Evolutionary conservation across 805 yeast species (phyloP), one percentile per base, ranked within the genome.

Genomic region (Pichia gijzeniarum): DNA sequence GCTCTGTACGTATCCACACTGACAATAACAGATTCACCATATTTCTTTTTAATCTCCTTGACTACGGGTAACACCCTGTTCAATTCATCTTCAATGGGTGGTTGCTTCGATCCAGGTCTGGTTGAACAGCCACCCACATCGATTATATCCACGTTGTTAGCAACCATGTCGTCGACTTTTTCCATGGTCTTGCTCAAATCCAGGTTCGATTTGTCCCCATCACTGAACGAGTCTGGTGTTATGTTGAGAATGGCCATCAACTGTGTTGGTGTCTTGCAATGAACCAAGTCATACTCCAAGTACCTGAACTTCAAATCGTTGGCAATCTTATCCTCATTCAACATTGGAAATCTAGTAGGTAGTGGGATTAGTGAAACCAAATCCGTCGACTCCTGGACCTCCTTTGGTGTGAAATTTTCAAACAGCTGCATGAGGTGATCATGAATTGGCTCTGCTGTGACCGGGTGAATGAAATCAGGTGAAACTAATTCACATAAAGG

Each of bases 61-160:
- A 93, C 71, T 0, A 85, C 74, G 0, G 93, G 93, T 6, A 86
- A 60, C 1, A 90, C 83, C 36, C 98, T 65, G 3, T 55, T 56
- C 39, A 85, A 54, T 60, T 93, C 99, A 45, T 77, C 90, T n/a
- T 73, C 74, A 18, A 62, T 73, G 2, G 74, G 56, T 0, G 84
- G 81, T 44, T 78, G 86, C 1, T 53, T 56, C 1, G 95, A 78
- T 1, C 88, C 87, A 0, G 99, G 99, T 41, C 95, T 74, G 0
- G 99, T 93, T 1, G 96, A 87, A 47, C 88, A 86, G 2, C 99
- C 99, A 8, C 99, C 99, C 44, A 93, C 74, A 61, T 93, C 99
- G 33, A 93, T 71, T 27, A 93, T 85, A 22, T 71, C 70, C n/a
- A 89, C 86, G 1, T 87, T 89, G 19, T 73, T 66, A 0, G 61